Base-by-base conservation (phyloP, 139 green algal species). In the Pleodorina starrii region DNA sequence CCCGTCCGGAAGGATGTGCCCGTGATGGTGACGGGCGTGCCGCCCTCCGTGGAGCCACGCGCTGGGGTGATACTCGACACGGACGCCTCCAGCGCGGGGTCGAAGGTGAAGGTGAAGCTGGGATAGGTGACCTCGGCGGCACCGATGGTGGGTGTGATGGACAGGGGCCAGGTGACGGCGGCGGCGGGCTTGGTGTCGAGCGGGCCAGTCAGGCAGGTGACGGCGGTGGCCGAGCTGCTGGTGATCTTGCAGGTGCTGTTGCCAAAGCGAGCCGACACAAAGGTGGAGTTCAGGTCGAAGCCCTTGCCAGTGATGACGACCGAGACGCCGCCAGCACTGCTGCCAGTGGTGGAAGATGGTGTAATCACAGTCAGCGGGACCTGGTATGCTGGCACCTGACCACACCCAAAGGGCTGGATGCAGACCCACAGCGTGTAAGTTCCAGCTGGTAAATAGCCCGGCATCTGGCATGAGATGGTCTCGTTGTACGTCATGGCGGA, bases 31-130 rank as follows among this genome's bases (percentile, higher is more conserved):
- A 96, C 6, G 3, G 19, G 27, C 23, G 93, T 96, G 46, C 93
- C 93, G 29, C 94, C 94, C 46, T 92, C 93, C 25, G 94, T 94
- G 16, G 91, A 92, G 46, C 94, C 94, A 1, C 88, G 75, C 5
- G 48, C 38, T 12, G 94, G 90, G 23, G 11, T 84, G 2, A 95
- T 46, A n/a, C 16, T 19, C 1, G 77, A 83, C 40, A 95, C 54
- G 1, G 71, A 68, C 25, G 90, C 48, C n/a, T 94, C 95, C 5
- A 94, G 71, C 12, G 43, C 36, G 23, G 92, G 46, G 46, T 90
- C 75, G 38, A 88, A 91, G 1, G 84, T 76, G 79, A 90, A 94
- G 44, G 77, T 90, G 27, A 46, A 38, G 57, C 38, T 19, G 16
- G 27, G 9, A 54, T 40, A 73, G 23, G 29, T 29, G n/a, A 46